These are phyloP conservation scores for Tetrahymena elliotti DNA, from an alignment of 73 alveolate genomes.

Conservation along the genomic window DNA sequence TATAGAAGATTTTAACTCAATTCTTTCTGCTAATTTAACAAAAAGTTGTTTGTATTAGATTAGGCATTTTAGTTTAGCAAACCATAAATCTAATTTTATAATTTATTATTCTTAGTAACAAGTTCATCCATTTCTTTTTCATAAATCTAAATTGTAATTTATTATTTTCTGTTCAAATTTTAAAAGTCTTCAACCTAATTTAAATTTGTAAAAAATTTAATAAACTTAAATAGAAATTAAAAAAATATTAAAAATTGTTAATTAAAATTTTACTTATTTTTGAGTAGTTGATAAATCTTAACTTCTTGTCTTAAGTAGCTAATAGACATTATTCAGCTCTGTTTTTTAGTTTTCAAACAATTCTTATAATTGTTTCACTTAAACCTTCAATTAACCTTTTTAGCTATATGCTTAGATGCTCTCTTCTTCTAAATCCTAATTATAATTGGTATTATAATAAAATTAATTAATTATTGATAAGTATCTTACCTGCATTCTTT, in stretches of 20 bases:
- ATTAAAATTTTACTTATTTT: background rate
- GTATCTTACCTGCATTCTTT: background rate
- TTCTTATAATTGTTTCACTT: background rate
- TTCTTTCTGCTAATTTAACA: background rate
- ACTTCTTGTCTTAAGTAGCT: background rate
- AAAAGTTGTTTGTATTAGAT: background rate
- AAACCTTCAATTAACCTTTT: background rate
- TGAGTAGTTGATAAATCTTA: background rate
- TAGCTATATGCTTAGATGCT: background rate
- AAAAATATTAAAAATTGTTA: background rate
- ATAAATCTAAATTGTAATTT: background rate
- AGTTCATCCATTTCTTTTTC: background rate
- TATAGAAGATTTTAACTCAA: background rate
- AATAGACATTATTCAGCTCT: background rate
- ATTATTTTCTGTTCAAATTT: background rate
- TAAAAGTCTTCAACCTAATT: background rate
- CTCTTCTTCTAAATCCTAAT: background rate
- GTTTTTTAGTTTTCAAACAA: background rate
- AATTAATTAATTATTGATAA: background rate
- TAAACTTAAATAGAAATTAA: background rate
- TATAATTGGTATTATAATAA: background rate
- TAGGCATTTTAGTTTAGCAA: background rate
- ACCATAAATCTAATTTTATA: background rate
- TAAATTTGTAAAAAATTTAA: background rate
- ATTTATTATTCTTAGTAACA: background rate